A percentile compares a stretch with the other conserved stretches of the same genome.
These are phyloP conservation scores for Pluteus cervinus DNA, from an alignment of 768 basidiomycete species.

Conservation along the genomic window DNA sequence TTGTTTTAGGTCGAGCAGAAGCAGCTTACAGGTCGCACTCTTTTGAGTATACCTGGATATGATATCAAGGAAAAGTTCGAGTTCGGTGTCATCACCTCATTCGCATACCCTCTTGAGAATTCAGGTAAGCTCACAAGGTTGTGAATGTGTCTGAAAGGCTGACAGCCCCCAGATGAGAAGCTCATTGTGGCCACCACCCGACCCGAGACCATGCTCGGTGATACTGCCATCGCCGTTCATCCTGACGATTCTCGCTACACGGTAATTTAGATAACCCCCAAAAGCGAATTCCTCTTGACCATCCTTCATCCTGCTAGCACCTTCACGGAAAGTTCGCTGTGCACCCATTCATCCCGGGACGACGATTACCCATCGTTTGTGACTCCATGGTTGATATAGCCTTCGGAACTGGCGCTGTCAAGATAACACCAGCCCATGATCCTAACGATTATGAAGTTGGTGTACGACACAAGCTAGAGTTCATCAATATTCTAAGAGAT, in stretches of 20 bases:
- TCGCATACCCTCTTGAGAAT: conserved; percentile 86
- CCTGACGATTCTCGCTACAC: conserved; percentile 89
- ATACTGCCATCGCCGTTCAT: conserved; percentile 95
- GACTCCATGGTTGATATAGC: conserved; percentile 87
- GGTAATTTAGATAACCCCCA: no score
- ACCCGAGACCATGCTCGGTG: conserved; percentile 98
- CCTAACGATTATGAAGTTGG: conserved; percentile 97
- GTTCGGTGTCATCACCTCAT: conserved; percentile 95
- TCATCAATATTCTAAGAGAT: conserved; percentile 93
- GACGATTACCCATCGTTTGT: conserved; percentile 82
- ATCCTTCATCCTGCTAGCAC: conserved; percentile 43
- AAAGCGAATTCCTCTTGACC: neutral
- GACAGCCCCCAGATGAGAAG: conserved; percentile 57
- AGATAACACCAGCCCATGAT: conserved; percentile 98
- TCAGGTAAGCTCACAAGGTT: conserved; percentile 46
- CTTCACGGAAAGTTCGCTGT: conserved; percentile 88
- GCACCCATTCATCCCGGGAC: conserved; percentile 80
- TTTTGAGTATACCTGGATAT: conserved; percentile 91
- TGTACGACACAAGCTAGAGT: conserved; percentile 77
- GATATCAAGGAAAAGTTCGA: conserved; percentile 94
- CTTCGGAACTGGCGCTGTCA: conserved; percentile 97
- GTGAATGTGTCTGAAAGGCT: neutral
- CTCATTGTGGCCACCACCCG: conserved; percentile 95
- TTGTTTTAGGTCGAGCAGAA: conserved; percentile 80
- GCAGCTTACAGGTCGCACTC: conserved; percentile 75